phyloP scores from a whole-genome alignment of 345 rosid genomes.

The Punica granatum region DNA sequence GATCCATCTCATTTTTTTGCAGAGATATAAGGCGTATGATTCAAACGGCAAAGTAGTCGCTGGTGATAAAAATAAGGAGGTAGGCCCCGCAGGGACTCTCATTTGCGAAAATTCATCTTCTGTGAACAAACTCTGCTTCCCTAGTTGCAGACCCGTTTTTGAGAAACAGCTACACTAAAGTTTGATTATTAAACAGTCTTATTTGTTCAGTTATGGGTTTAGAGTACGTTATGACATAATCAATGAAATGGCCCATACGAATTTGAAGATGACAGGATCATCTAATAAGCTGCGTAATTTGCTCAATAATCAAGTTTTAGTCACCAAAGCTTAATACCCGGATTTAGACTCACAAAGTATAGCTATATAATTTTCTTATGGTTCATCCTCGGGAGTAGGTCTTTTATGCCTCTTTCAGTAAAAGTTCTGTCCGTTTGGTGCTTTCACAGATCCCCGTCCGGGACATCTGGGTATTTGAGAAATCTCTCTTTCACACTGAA shows the following conservation, averaged over 20 bases:
- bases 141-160: background rate
- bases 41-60: conserved; percentile 62
- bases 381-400: background rate
- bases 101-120: background rate
- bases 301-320: background rate
- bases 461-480: conserved; percentile 93
- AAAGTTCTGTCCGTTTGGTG: background rate
- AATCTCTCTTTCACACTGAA: conserved; percentile 79
- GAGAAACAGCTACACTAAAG: background rate
- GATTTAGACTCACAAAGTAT: background rate
- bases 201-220: background rate
- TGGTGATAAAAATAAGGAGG: conserved; percentile 86
- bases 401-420: background rate
- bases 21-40: conserved; percentile 97
- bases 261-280: background rate
- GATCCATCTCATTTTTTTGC: conserved; percentile 15
- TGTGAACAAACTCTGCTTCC: background rate
- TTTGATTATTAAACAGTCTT: background rate
- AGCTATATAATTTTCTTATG: background rate
- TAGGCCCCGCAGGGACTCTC: conserved; percentile 8
- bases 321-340: background rate
- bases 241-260: too few relatives aligned
- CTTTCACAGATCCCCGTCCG: conserved; percentile 66
- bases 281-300: background rate
- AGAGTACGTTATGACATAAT: background rate